These are phyloP conservation scores for Cyclocybe aegerita DNA, from an alignment of 768 basidiomycete species.

Conservation along the genomic window DNA sequence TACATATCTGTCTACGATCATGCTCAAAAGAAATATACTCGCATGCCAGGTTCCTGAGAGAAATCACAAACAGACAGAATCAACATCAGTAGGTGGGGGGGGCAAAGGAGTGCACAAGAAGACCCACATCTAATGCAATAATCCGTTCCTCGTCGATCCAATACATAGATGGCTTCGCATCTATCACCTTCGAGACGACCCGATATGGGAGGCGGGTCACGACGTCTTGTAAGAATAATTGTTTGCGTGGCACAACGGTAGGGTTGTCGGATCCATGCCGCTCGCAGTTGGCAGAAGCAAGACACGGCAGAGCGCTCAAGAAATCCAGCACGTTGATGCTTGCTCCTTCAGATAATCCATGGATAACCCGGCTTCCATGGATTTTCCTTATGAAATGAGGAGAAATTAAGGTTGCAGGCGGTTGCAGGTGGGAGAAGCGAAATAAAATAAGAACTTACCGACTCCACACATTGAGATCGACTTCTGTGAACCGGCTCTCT, in stretches of 20 bases:
- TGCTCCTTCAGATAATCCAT: not conserved
- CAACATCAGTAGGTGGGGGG: too few relatives aligned
- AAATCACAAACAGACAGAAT: too few relatives aligned
- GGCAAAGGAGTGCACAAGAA: too few relatives aligned
- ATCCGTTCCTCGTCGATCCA: constrained; percentile 18
- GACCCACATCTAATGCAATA: constrained; percentile 10
- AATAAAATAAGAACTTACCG: constrained; percentile 3
- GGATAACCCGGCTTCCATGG: constrained; percentile 17
- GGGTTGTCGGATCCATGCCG: not conserved
- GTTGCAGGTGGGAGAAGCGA: too few relatives aligned
- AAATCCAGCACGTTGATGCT: constrained; percentile 11
- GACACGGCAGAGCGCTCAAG: not conserved
- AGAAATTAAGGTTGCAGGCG: not conserved
- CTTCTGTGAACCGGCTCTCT: constrained; percentile 11
- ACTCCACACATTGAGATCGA: constrained; percentile 1
- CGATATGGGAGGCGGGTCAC: constrained; percentile 11
- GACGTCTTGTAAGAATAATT: constrained; percentile 5
- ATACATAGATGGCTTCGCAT: constrained; percentile 4
- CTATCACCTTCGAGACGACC: not conserved
- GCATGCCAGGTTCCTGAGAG: too few relatives aligned
- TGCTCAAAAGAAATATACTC: too few relatives aligned
- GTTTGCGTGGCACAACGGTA: not conserved
- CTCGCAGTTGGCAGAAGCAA: not conserved
- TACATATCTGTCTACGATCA: too few relatives aligned
- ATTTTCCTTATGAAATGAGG: constrained; percentile 8